Percentiles rank a stretch among this genome's conserved stretches.
Conservation (phyloP, 768 basidiomycete genomes). For the Lactarius quietus region DNA sequence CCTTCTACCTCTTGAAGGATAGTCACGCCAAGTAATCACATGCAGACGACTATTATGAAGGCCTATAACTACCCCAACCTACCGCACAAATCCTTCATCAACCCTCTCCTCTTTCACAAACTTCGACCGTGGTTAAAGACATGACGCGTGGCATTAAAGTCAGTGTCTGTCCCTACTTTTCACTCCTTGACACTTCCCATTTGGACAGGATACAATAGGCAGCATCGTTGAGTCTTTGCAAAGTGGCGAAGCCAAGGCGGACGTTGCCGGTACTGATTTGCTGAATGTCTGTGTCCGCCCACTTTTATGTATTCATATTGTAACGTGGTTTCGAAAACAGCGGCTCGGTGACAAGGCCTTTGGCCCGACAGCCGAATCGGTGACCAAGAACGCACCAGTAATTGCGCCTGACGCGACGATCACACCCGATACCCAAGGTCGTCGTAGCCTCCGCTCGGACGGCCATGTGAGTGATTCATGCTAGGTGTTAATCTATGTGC, state of each 20-base stretch:
- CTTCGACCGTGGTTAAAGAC: not conserved
- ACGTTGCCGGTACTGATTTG: not conserved
- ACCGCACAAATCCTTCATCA: not conserved
- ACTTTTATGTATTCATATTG: not conserved
- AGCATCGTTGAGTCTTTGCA: not conserved
- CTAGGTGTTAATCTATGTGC: not conserved
- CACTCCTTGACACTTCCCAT: not conserved
- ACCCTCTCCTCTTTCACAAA: not conserved
- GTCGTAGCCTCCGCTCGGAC: slow-evolving; percentile 5
- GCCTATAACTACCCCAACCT: slow-evolving; percentile 8
- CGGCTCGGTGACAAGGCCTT: not conserved
- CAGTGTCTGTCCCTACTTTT: not conserved
- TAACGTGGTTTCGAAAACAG: not conserved
- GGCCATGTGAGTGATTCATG: slow-evolving; percentile 4
- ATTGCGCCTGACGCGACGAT: slow-evolving; percentile 5
- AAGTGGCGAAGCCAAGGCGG: not conserved
- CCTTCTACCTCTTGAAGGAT: not conserved
- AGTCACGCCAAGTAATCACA: slow-evolving; percentile 3
- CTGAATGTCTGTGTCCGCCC: not conserved
- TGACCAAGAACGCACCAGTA: not conserved
- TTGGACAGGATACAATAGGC: not conserved
- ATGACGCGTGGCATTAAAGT: slow-evolving; percentile 4
- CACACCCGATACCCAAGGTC: not conserved
- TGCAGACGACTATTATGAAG: not conserved
- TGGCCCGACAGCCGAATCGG: slow-evolving; percentile 8